Evolutionary conservation across 345 rosid species (phyloP).

Genomic region (Aegle marmelos): DNA sequence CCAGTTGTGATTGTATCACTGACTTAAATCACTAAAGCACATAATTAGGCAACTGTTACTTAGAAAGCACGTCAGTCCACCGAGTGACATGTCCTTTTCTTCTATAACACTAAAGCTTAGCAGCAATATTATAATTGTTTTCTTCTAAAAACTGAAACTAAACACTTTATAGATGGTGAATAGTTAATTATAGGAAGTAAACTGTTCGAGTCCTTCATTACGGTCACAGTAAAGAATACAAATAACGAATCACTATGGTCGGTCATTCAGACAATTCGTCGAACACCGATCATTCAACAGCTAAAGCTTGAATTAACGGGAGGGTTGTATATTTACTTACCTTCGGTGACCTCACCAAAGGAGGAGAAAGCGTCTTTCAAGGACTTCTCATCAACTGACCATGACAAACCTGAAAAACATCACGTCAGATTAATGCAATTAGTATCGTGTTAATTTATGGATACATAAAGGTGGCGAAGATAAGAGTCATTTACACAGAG

Average conservation of each 20-base stretch:
- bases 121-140: background rate
- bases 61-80: background rate
- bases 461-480: background rate
- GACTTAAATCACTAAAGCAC: background rate
- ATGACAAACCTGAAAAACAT: slow-evolving; percentile 56
- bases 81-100: no score
- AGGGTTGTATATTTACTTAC: slow-evolving; percentile 32
- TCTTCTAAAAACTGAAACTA: no score
- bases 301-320: background rate
- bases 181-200: background rate
- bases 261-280: slow-evolving; percentile 46
- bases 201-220: background rate
- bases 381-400: slow-evolving; percentile 78
- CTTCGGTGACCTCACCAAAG: slow-evolving; percentile 66
- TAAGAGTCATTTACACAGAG: background rate
- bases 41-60: background rate
- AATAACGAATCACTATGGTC: background rate
- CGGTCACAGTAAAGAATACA: background rate
- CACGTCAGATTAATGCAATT: background rate
- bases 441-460: background rate
- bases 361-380: slow-evolving; percentile 76
- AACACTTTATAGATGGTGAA: background rate
- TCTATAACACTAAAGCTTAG: background rate
- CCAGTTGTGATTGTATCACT: background rate
- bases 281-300: slow-evolving; percentile 25